Base-by-base conservation (phyloP, 805 yeast species). In the Kodamaea jinghongensis region DNA sequence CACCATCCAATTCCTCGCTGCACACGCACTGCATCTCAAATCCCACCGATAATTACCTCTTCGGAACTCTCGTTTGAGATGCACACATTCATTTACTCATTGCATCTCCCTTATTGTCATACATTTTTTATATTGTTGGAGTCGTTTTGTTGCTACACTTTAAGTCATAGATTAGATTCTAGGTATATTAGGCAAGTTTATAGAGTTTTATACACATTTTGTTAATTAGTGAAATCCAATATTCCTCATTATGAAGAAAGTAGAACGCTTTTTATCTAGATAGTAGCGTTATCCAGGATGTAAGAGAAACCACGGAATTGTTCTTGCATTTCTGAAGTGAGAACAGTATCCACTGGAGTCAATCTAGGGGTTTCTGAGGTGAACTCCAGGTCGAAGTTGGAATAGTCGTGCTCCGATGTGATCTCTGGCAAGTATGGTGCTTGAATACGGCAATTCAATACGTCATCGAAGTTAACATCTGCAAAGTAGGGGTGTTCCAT, bases 231-330 rank as follows among this genome's bases (percentile, higher is more conserved):
- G 7, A 20, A 20, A 20, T 5, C 23, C 23, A 20, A 20, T 20
- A 20, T 12, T n/a, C n/a, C 27, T 8, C 27, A 23, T 23, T 23
- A 23, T 23, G n/a, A n/a, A n/a, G 12, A 28, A 28, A 31, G 7
- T 10, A 30, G 32, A 30, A 17, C 17, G 6, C 6, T n/a, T 7
- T 26, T 13, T 12, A 13, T 23, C 40, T 50, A 67, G 7, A 67
- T 61, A 7, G 65, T 58, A 6, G 71, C 71, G 35, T 78, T 80
- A 36, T 82, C 89, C 20, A 84, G 77, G 52, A 85, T 79, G 61
- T 89, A 91, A 2, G 97, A 88, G 67, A 93, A 93, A 3, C 99
- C 99, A 52, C 98, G 80, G 76, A 93, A 93, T 67, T 88, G 95
- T 55, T 93, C 97, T 71, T 93, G 99, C 79, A 85, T 83, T 17